A percentile compares a stretch with the other conserved stretches of the same genome.
These are phyloP conservation scores for Chrysanthemum lavandulifolium DNA, from an alignment of 129 eudicot species.

Conservation along the genomic window DNA sequence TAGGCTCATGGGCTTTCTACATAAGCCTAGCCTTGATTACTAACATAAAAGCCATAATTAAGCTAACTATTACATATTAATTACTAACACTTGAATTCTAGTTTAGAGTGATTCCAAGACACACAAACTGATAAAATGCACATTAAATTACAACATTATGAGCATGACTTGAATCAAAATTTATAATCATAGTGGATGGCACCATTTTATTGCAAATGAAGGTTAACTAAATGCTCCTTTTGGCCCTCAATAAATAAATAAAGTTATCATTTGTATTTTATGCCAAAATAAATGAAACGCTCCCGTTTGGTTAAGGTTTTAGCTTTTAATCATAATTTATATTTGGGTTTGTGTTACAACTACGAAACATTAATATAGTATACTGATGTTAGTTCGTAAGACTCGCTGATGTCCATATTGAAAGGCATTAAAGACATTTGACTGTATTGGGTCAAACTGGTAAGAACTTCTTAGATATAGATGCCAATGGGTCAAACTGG, in stretches of 20 bases:
- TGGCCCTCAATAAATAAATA: not conserved
- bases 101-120: conserved; percentile 20
- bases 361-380: not conserved
- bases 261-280: not conserved
- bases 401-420: not conserved
- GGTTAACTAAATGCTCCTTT: not conserved
- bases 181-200: not conserved
- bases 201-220: not conserved
- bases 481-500: not conserved
- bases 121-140: conserved; percentile 59
- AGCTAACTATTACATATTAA: too few species aligned
- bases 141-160: not conserved
- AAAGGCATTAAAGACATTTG: not conserved
- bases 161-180: not conserved
- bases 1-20: too few species aligned
- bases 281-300: not conserved
- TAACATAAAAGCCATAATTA: too few species aligned
- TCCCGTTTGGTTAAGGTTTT: not conserved
- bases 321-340: not conserved
- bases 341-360: not conserved
- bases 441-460: not conserved
- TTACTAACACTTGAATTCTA: too few species aligned
- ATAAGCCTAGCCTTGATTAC: too few species aligned
- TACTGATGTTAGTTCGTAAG: not conserved
- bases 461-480: not conserved